phyloP scores from a whole-genome alignment of 768 basidiomycete genomes.

The Leccinum uliginosum region DNA sequence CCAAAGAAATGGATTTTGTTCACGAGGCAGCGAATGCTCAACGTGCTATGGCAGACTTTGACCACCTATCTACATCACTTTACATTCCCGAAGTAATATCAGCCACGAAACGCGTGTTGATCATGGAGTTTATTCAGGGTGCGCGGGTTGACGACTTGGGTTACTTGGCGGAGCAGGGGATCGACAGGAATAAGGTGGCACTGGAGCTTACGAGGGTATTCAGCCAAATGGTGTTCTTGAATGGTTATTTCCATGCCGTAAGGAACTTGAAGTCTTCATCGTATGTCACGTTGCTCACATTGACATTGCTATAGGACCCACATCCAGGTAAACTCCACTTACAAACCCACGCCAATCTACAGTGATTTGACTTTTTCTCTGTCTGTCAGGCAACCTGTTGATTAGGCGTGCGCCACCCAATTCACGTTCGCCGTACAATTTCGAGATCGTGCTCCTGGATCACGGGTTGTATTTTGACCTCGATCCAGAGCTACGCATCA shows the following conservation, averaged over 20 bases:
- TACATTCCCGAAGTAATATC: constrained; percentile 84
- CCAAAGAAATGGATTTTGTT: constrained; percentile 92
- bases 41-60: constrained; percentile 68
- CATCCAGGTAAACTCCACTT: constrained; percentile 60
- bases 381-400: constrained; percentile 70
- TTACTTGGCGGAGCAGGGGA: constrained; percentile 75
- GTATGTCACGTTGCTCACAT: constrained; percentile 11
- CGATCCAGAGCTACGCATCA: constrained; percentile 70
- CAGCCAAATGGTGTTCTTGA: constrained; percentile 91
- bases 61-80: constrained; percentile 64
- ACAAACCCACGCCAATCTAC: constrained; percentile 1
- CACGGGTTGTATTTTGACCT: constrained; percentile 95
- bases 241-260: constrained; percentile 87
- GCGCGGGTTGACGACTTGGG: constrained; percentile 83
- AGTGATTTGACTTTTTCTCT: background rate
- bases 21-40: constrained; percentile 86
- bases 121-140: constrained; percentile 95
- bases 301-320: constrained; percentile 57
- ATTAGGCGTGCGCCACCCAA: constrained; percentile 66
- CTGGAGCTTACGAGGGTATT: constrained; percentile 89
- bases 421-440: constrained; percentile 85
- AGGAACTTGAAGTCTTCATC: constrained; percentile 24
- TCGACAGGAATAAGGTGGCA: constrained; percentile 92
- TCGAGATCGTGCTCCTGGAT: constrained; percentile 92
- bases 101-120: constrained; percentile 78